Base-by-base conservation (phyloP, 306 rosid genomes). In the Ochetophila trinervis region DNA sequence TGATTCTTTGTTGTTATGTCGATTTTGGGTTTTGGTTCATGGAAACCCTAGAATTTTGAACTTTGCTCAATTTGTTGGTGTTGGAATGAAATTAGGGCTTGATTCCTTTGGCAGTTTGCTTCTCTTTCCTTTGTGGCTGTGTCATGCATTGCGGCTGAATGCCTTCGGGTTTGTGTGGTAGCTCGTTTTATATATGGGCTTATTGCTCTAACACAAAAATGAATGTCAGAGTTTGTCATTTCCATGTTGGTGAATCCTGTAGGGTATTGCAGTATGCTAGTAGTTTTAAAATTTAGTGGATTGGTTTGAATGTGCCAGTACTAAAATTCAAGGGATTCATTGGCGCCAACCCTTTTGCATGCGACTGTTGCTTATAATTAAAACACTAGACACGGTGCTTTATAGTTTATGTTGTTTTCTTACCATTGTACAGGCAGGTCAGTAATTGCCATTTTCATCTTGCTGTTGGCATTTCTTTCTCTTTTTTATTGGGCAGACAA, bases 11-110 rank as follows among this genome's bases (percentile, higher is more conserved):
- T 66, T 66, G 30, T 75, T 76, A 4, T 51, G 69, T 78, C 57
- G 36, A 73, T 74, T 69, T 77, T 75, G 49, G 82, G 72, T 67
- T 79, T 54, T 53, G 50, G 72, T 17, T 63, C 51, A 22, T 21
- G 63, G 45, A 80, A 94, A 94, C 99, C 99, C 99, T 94, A 90
- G 95, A 90, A 74, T 80, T 76, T 70, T 74, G 23, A 64, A 78
- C 78, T 77, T 72, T 78, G 81, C 78, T 67, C 49, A 81, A 68
- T 85, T 24, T 37, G 13, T 34, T 59, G 32, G 57, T 63, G 80
- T 56, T 72, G 62, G 74, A 44, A 60, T 56, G 78, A 62, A 55
- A 70, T 84, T 93, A 74, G 90, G 91, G 85, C 69, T 83, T 67
- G 37, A 35, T 75, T 75, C 30, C 47, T 62, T 40, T 72, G 82